Percentiles rank a stretch among this genome's conserved stretches.
phyloP scores from a whole-genome alignment of 441 rosid genomes.

The Erodium trifolium region DNA sequence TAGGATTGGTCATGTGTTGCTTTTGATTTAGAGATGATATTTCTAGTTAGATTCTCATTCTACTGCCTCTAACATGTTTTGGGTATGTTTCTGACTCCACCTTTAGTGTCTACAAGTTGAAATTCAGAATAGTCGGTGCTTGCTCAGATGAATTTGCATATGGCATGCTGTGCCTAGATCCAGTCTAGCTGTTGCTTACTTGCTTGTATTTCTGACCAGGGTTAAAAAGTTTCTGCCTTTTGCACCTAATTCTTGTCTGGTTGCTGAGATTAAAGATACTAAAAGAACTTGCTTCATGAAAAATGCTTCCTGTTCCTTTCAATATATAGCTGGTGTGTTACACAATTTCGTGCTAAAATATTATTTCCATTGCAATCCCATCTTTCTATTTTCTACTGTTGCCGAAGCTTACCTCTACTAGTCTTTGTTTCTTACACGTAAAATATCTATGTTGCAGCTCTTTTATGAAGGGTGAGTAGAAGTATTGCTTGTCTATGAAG shows the following conservation, averaged over 20 bases:
- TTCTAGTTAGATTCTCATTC: neutral
- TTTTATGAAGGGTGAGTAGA: constrained; percentile 34
- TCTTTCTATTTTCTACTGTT: neutral
- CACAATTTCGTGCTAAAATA: neutral
- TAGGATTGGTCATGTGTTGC: neutral
- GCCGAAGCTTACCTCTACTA: neutral
- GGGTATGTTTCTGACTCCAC: neutral
- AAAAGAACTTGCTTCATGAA: neutral
- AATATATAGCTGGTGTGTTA: neutral
- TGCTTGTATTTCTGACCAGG: neutral
- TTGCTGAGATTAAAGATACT: neutral
- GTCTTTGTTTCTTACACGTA: neutral
- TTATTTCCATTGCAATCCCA: neutral
- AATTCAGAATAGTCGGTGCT: neutral
- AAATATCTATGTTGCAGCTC: constrained; percentile 27
- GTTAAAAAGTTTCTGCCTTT: constrained; percentile 4
- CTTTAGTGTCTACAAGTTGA: neutral
- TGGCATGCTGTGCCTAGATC: neutral
- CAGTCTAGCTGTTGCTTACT: neutral
- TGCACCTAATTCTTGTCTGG: constrained; percentile 3
- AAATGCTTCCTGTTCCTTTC: neutral
- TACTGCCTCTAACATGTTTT: neutral
- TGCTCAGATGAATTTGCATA: neutral
- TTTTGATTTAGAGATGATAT: neutral
- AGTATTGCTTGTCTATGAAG: constrained; percentile 51